These are phyloP conservation scores for Lojkania enalia DNA, from an alignment of 2,329 filamentous ascomycete species.

Conservation along the genomic window DNA sequence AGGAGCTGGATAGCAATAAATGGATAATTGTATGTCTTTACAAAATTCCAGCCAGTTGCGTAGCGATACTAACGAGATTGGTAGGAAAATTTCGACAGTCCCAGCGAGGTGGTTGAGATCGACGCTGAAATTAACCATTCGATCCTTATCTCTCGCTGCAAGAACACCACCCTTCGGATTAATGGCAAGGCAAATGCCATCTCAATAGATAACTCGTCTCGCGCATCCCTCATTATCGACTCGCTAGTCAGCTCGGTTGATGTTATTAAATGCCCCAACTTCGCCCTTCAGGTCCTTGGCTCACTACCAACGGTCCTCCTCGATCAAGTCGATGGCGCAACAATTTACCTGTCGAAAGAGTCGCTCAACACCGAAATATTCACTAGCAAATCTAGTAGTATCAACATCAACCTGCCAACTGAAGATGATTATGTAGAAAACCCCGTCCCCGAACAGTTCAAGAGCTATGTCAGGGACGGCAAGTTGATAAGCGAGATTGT, in stretches of 20 bases:
- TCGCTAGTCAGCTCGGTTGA: constrained; percentile 89
- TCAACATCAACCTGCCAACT: constrained; percentile 85
- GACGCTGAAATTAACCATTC: constrained; percentile 83
- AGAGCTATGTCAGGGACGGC: constrained; percentile 76
- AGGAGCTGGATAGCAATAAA: constrained; percentile 69
- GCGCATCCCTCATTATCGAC: constrained; percentile 84
- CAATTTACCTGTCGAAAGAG: constrained; percentile 82
- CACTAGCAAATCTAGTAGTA: constrained; percentile 80
- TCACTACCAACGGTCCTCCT: constrained; percentile 84
- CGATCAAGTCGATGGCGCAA: constrained; percentile 90
- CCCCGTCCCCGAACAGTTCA: constrained; percentile 86
- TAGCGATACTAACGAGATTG: background rate
- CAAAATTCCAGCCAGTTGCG: background rate
- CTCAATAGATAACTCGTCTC: constrained; percentile 85
- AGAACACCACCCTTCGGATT: constrained; percentile 85
- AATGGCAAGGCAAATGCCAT: constrained; percentile 97
- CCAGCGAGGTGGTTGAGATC: constrained; percentile 73
- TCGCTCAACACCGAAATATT: constrained; percentile 80
- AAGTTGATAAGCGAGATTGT: constrained; percentile 91
- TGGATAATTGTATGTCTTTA: constrained; percentile 73
- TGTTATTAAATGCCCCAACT: constrained; percentile 92
- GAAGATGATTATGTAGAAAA: constrained; percentile 82
- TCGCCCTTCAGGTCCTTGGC: constrained; percentile 89
- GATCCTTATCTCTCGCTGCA: constrained; percentile 89
- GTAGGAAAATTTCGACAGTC: constrained; percentile 87